Percentiles rank a stretch among this genome's conserved stretches.
Evolutionary conservation across 2,329 filamentous ascomycete species (phyloP).

Genomic region (Cadophora gregata): DNA sequence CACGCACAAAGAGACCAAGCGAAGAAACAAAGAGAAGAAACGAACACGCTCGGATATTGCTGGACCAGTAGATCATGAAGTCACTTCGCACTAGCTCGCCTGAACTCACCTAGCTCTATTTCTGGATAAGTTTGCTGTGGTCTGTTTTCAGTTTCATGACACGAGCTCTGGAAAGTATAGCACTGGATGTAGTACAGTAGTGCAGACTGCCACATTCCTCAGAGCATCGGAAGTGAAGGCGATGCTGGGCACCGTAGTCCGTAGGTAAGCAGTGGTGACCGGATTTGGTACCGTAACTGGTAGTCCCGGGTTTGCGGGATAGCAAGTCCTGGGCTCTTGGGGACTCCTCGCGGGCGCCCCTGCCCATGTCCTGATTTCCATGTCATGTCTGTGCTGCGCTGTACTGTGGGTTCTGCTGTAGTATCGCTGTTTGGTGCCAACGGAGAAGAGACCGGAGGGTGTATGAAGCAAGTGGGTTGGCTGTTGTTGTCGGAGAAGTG

Average conservation of each 20-base stretch:
- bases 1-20: neutral
- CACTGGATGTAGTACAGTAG: neutral
- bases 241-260: neutral
- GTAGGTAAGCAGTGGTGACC: neutral
- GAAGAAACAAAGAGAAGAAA: conserved; percentile 12
- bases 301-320: conserved; percentile 4
- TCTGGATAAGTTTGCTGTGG: neutral
- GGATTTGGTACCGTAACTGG: neutral
- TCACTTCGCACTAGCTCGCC: neutral
- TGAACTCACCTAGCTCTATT: neutral
- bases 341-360: neutral
- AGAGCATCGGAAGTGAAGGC: neutral
- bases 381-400: neutral
- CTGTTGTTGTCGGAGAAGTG: neutral
- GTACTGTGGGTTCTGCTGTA: neutral
- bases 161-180: neutral
- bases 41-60: neutral
- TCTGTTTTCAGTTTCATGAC: neutral
- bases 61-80: conserved; percentile 12
- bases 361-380: neutral
- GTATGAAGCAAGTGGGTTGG: no score
- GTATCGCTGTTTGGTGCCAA: no score
- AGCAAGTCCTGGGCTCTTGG: neutral
- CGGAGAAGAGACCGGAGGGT: no score
- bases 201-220: neutral